Evolutionary conservation across 2,329 filamentous ascomycete genomes (phyloP).

Genomic region (Penicillium frequentans): DNA sequence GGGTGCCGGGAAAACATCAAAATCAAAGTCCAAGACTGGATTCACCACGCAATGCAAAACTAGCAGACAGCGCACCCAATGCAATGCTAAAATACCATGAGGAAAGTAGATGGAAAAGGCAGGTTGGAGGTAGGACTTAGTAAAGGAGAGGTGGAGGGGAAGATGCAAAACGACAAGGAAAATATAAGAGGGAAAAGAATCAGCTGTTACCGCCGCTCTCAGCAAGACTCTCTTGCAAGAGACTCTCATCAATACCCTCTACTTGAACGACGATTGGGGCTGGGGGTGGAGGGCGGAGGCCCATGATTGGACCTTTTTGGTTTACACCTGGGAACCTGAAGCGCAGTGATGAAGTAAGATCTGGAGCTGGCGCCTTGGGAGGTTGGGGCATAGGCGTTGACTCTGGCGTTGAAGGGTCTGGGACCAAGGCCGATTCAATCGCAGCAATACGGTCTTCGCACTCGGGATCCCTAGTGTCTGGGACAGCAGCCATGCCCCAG

Average conservation of each 20-base stretch:
- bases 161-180: not conserved
- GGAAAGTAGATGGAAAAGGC: not conserved
- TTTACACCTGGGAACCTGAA: constrained; percentile 71
- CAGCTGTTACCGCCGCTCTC: constrained; percentile 33
- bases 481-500: constrained; percentile 57
- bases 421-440: constrained; percentile 1
- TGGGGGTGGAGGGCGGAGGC: constrained; percentile 62
- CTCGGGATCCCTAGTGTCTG: constrained; percentile 11
- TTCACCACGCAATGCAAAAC: constrained; percentile 4
- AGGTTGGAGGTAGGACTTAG: not conserved
- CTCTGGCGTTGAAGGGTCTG: constrained; percentile 12
- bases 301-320: constrained; percentile 71
- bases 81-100: constrained; percentile 2
- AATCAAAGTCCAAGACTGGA: not conserved
- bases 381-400: constrained; percentile 5
- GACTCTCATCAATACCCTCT: constrained; percentile 58
- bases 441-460: not conserved
- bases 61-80: not conserved
- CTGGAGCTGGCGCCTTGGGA: constrained; percentile 56
- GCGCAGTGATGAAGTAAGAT: constrained; percentile 62
- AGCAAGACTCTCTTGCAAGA: constrained; percentile 60
- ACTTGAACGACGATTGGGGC: constrained; percentile 59
- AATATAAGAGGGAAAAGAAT: not conserved
- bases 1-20: not conserved
- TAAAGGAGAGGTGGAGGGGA: not conserved